Percentiles rank a stretch among this genome's conserved stretches.
Conservation (phyloP, 2,329 filamentous ascomycete species). For the Beauveria sp. region DNA sequence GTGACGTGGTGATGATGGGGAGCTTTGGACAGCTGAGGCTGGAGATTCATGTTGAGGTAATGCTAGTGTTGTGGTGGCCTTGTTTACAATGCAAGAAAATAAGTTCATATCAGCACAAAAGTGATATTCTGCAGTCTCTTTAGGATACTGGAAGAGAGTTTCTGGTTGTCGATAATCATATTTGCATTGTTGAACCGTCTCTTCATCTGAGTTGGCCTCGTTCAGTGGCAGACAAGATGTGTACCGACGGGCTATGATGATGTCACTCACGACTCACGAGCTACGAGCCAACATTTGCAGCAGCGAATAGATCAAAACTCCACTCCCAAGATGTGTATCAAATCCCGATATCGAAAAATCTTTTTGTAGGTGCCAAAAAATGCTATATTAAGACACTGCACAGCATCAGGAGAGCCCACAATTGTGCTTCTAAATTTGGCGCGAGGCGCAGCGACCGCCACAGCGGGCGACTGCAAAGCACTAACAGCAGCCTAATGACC, state of each 20-base stretch:
- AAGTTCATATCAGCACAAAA: not conserved
- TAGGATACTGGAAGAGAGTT: not conserved
- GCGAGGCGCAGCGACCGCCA: not conserved
- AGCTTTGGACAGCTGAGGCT: not conserved
- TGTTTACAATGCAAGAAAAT: not conserved
- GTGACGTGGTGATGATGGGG: not conserved
- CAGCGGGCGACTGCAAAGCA: not conserved
- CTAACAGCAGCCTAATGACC: no score
- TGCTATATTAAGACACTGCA: not conserved
- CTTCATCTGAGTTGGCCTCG: no score
- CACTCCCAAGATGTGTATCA: not conserved
- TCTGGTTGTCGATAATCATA: not conserved
- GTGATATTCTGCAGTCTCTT: not conserved
- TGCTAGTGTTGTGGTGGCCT: not conserved
- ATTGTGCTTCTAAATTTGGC: not conserved
- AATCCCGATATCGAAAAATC: not conserved
- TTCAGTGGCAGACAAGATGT: not conserved
- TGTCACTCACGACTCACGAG: not conserved
- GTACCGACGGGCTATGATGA: not conserved
- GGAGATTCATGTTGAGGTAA: not conserved
- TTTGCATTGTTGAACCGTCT: not conserved
- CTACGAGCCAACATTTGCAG: no score
- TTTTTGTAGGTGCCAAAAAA: not conserved
- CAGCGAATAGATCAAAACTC: no score
- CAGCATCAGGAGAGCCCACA: not conserved